A percentile compares a stretch with the other conserved stretches of the same genome.
Conservation (phyloP, 257 asterid species). For the Lantana camara region DNA sequence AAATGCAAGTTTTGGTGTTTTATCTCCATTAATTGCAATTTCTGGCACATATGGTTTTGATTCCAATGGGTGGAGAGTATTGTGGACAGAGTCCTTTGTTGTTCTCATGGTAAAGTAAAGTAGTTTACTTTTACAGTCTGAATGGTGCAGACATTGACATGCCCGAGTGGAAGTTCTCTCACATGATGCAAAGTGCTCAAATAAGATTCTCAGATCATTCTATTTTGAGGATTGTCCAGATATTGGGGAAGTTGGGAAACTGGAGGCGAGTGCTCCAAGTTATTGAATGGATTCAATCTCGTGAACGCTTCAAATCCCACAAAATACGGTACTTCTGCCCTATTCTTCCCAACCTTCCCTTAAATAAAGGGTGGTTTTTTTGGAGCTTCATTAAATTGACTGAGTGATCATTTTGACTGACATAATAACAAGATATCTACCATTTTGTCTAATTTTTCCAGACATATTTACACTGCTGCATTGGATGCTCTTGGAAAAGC, state of each 20-base stretch:
- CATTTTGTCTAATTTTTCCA: constrained; percentile 31
- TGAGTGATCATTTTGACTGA: background rate
- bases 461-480: constrained; percentile 80
- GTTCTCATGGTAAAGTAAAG: constrained; percentile 50
- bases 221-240: constrained; percentile 78
- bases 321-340: constrained; percentile 54
- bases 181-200: constrained; percentile 83
- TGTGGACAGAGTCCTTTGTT: constrained; percentile 25
- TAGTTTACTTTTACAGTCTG: constrained; percentile 86
- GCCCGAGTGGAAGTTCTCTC: constrained; percentile 95
- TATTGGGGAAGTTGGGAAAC: constrained; percentile 85
- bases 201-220: constrained; percentile 94
- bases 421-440: background rate
- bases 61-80: constrained; percentile 12
- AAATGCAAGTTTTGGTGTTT: constrained; percentile 22
- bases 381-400: no score
- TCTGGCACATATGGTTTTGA: constrained; percentile 13
- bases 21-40: no score
- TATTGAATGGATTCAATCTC: constrained; percentile 87
- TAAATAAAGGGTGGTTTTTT: constrained; percentile 9
- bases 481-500: constrained; percentile 89
- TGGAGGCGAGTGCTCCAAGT: constrained; percentile 96
- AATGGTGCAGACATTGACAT: constrained; percentile 98
- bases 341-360: background rate
- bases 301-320: constrained; percentile 85